Evolutionary conservation across 139 green algal species (phyloP), one percentile per base, ranked within the genome.

Genomic region (Chlorella sp.): DNA sequence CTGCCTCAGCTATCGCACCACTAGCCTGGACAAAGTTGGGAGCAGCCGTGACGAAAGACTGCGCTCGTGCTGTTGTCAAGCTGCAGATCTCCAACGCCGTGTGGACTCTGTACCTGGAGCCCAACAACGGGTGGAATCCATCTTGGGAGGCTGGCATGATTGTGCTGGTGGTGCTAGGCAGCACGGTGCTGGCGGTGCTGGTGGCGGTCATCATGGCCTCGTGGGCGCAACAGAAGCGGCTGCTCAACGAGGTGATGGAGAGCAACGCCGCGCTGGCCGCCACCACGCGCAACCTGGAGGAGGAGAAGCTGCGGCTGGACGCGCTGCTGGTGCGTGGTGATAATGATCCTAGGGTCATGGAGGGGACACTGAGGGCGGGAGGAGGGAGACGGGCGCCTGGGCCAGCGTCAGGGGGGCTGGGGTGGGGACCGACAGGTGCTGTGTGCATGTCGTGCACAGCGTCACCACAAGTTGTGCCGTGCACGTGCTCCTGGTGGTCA

Each of bases 241-340:
- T 85, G 69, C 70, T 85, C 42, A 26, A 29, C 14, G 69, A 79
- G 29, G 80, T 85, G 50, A 62, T 85, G 80, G 80, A 81, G 75
- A 49, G 80, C 62, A 80, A 80, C 30, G 29, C 27, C 3, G 36
- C 63, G 50, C 75, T 80, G 33, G 75, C 36, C 1, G 63, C 70
- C 24, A 80, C 75, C 1, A 80, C 75, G 2, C 26, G 20, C 1
- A 69, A 80, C 62, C 64, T 80, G 1, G 66, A 80, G 35, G 69
- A 80, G 49, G 75, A 80, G 62, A 80, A 80, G 69, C 49, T 80
- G 49, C 62, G 75, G 2, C 69, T 80, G 17, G 75, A 80, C 34
- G 75, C 75, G 2, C 50, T 80, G 62, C 62, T 80, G 62, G 75
- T 80, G 32, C 26, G 75, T n/a, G 42, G n/a, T n/a, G n/a, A n/a